A percentile compares a stretch with the other conserved stretches of the same genome.
These are phyloP conservation scores for Phytopythium aichiense DNA, from an alignment of 352 stramenopile species.

Conservation along the genomic window DNA sequence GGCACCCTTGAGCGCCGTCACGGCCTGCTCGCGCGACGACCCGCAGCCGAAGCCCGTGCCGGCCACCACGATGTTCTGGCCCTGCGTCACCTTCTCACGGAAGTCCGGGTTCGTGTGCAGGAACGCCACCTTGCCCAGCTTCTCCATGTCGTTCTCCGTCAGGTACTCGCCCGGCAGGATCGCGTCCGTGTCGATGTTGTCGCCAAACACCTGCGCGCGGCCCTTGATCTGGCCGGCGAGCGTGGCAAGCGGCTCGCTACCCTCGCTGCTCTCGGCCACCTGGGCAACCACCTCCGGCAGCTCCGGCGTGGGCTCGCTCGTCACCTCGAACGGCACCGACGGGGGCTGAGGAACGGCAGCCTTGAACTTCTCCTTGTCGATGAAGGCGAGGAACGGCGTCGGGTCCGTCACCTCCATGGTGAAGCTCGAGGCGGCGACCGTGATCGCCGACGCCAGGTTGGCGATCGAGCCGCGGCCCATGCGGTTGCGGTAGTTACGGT, in stretches of 20 bases:
- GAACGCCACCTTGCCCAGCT: conserved; percentile 80
- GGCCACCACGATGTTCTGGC: conserved; percentile 72
- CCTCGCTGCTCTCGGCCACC: conserved; percentile 17
- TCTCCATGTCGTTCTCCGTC: conserved; percentile 84
- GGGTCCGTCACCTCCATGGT: conserved; percentile 77
- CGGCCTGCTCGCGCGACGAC: conserved; percentile 81
- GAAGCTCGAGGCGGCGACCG: conserved; percentile 81
- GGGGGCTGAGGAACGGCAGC: conserved; percentile 49
- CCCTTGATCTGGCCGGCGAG: conserved; percentile 58
- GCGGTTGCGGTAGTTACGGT: conserved; percentile 87
- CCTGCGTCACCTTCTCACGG: conserved; percentile 67
- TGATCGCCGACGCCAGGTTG: conserved; percentile 77
- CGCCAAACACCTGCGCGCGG: conserved; percentile 77
- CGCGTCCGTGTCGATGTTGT: conserved; percentile 89
- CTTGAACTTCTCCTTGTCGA: conserved; percentile 68
- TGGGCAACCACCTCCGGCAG: conserved; percentile 29
- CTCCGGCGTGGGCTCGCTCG: conserved; percentile 48
- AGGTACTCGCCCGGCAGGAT: conserved; percentile 80
- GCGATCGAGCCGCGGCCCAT: conserved; percentile 82
- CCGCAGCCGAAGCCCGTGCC: conserved; percentile 81
- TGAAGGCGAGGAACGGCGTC: conserved; percentile 63
- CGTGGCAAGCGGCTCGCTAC: conserved; percentile 26
- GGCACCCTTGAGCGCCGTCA: conserved; percentile 76
- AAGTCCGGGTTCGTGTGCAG: conserved; percentile 86
- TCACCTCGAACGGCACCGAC: conserved; percentile 30